Evolutionary conservation across 106 monocot genomes (phyloP).

Genomic region (Dendrobium nobile): DNA sequence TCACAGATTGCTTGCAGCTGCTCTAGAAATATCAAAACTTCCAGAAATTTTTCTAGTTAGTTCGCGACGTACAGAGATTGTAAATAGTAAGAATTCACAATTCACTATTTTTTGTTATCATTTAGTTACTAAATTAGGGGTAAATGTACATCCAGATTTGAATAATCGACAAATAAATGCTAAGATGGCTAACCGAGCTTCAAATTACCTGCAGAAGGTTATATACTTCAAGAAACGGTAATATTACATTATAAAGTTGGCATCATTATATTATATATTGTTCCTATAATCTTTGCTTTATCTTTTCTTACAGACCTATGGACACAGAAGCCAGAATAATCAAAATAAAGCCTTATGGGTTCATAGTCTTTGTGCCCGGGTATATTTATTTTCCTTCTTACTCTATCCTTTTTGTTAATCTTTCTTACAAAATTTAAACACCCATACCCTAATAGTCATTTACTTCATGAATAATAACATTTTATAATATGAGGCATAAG

Average conservation of each 20-base stretch:
- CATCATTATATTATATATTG: background rate
- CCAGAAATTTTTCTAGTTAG: constrained; percentile 80
- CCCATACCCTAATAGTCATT: background rate
- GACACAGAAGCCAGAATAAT: constrained; percentile 92
- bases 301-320: constrained; percentile 53
- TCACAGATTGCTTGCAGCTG: constrained; percentile 93
- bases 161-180: constrained; percentile 97
- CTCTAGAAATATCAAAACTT: constrained; percentile 75
- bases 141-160: constrained; percentile 44
- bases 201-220: constrained; percentile 87
- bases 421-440: background rate
- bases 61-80: constrained; percentile 57
- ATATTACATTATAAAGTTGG: background rate
- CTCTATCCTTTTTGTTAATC: background rate
- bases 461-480: too few species aligned
- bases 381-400: constrained; percentile 26
- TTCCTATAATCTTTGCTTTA: constrained; percentile 1
- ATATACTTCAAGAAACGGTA: constrained; percentile 92
- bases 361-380: constrained; percentile 98
- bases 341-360: constrained; percentile 91
- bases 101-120: background rate
- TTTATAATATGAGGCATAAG: too few species aligned
- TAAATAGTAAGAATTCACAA: constrained; percentile 65
- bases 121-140: background rate
- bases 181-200: constrained; percentile 95